Base-by-base conservation (phyloP, 768 basidiomycete genomes). In the Tricholoma bakamatsutake region DNA sequence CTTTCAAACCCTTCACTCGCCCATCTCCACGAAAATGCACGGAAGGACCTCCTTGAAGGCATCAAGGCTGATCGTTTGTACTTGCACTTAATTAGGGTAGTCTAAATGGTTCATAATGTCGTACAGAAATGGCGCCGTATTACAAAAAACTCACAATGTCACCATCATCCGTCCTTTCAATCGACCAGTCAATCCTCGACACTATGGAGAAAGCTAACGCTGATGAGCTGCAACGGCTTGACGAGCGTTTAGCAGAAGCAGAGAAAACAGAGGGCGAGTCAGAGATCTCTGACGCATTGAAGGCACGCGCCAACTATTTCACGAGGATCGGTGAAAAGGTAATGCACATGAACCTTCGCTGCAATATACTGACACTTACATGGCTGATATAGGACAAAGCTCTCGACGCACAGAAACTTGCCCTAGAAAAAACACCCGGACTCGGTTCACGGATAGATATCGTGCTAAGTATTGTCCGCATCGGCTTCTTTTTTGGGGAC, bases 371-470 rank as follows among this genome's bases (percentile, higher is more conserved):
- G n/a, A 27, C 52, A 46, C 12, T 30, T 3, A 34, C 18, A 34
- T 27, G 35, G 40, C 11, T 3, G 57, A 7, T 15, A 15, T 43
- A 96, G 92, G 92, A 94, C 42, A 75, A 77, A n/a, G 85, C 94
- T 1, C 67, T 94, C 13, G 81, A 80, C 43, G 93, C 95, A 0
- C 86, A 94, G 65, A 84, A 86, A 55, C 76, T 87, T 1, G 95
- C 96, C 0, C 71, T 97, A 13, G 85, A 89, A 71, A 97, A 97
- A 73, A 95, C 90, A 0, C 89, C 95, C 2, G 95, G 94, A 0
- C 76, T 97, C 5, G 96, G 96, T 9, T 88, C 92, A 9, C 78
- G 92, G 58, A 99, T 98, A 68, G 96, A 98, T 69, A 87, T 97
- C 57, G 86, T 89, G 0, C 81, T 99, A 33, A 85, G 92, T 1